phyloP scores from a whole-genome alignment of 2,329 filamentous ascomycete genomes.

The Penicillium oxalicum region DNA sequence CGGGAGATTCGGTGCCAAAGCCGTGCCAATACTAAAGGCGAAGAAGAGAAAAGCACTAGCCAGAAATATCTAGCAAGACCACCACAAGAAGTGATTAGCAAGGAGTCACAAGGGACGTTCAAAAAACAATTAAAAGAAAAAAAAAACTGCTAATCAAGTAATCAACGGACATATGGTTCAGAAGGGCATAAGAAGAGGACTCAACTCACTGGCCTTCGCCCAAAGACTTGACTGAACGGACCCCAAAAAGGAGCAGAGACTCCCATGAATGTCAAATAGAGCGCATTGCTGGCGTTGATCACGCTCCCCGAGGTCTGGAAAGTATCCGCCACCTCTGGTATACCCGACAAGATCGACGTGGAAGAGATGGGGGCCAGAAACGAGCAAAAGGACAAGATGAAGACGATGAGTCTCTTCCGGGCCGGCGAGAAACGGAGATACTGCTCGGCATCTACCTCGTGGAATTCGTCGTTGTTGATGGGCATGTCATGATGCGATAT shows the following conservation, averaged over 20 bases:
- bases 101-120: too few relatives aligned
- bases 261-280: slow-evolving; percentile 72
- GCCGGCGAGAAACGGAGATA: slow-evolving; percentile 59
- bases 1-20: slow-evolving; percentile 63
- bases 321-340: slow-evolving; percentile 64
- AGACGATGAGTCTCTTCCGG: slow-evolving; percentile 62
- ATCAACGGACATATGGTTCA: neutral
- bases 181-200: neutral
- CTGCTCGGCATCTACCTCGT: slow-evolving; percentile 46
- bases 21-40: slow-evolving; percentile 64
- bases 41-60: slow-evolving; percentile 59
- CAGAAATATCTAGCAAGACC: slow-evolving; percentile 47
- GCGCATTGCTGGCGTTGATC: slow-evolving; percentile 67
- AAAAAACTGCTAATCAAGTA: too few relatives aligned
- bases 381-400: slow-evolving; percentile 65
- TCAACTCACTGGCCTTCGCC: slow-evolving; percentile 50
- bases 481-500: slow-evolving; percentile 30
- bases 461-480: slow-evolving; percentile 25
- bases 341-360: slow-evolving; percentile 66
- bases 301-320: slow-evolving; percentile 62
- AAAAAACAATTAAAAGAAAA: too few relatives aligned
- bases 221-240: slow-evolving; percentile 62
- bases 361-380: slow-evolving; percentile 71
- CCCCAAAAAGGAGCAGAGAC: slow-evolving; percentile 65
- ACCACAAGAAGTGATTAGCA: neutral